Evolutionary conservation across 768 basidiomycete species (phyloP).

Genomic region (Pisolithus sp.): DNA sequence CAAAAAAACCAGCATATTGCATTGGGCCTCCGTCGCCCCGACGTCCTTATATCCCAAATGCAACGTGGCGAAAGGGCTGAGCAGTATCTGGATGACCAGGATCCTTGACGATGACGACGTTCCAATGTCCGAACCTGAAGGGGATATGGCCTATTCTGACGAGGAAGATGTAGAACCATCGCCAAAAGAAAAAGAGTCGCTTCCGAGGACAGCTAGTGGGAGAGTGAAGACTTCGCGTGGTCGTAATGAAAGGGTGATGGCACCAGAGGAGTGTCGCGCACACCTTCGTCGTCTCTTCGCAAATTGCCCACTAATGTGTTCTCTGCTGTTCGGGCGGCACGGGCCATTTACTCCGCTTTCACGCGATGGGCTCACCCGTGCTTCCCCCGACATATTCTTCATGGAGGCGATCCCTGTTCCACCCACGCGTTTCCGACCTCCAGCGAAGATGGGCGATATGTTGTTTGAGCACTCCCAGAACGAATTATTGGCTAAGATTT

Average conservation of each 20-base stretch:
- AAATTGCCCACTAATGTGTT: conserved; percentile 78
- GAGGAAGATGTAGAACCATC: conserved; percentile 37
- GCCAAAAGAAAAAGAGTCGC: conserved; percentile 21
- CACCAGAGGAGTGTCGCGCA: conserved; percentile 89
- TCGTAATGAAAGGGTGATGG: conserved; percentile 83
- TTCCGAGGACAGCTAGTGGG: conserved; percentile 71
- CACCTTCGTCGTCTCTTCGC: conserved; percentile 85
- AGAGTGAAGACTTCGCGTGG: conserved; percentile 71
- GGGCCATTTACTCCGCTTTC: conserved; percentile 70
- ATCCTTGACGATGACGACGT: conserved; percentile 42
- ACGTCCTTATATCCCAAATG: conserved; percentile 58
- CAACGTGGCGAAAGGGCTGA: conserved; percentile 21
- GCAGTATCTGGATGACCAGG: conserved; percentile 18
- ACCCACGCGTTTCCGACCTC: conserved; percentile 94
- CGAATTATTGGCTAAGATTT: conserved; percentile 73
- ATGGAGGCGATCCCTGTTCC: conserved; percentile 86
- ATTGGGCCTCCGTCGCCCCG: conserved; percentile 56
- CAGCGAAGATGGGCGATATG: conserved; percentile 84
- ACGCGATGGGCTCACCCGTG: conserved; percentile 54
- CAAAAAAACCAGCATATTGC: conserved; percentile 58
- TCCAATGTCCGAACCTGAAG: conserved; percentile 44
- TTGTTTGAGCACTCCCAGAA: conserved; percentile 97
- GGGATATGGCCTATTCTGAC: conserved; percentile 43
- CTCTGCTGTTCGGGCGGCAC: conserved; percentile 87
- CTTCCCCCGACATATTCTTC: conserved; percentile 95